These are phyloP conservation scores for Pythium rishiriense DNA, from an alignment of 352 stramenopile species.

Conservation along the genomic window DNA sequence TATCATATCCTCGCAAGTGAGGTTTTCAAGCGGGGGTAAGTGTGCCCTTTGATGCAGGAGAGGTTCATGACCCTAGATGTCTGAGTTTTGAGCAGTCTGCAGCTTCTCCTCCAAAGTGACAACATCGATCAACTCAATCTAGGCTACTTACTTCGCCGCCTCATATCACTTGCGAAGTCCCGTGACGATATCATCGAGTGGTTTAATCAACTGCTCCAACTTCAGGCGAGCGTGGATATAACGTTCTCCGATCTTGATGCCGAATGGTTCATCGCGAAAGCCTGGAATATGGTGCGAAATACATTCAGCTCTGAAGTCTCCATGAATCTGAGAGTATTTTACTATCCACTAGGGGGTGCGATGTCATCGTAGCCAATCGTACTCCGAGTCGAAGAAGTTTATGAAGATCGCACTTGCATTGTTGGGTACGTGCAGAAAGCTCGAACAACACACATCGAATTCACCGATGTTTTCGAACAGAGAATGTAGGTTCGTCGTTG, in stretches of 20 bases:
- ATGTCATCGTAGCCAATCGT: constrained; percentile 22
- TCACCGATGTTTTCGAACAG: neutral
- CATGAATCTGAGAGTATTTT: neutral
- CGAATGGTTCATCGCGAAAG: constrained; percentile 76
- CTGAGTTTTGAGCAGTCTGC: constrained; percentile 38
- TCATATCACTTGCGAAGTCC: constrained; percentile 53
- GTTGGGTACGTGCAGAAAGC: constrained; percentile 9
- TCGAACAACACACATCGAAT: neutral
- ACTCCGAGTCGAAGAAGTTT: constrained; percentile 23
- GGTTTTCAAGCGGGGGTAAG: constrained; percentile 64
- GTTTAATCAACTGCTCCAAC: constrained; percentile 65
- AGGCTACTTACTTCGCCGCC: constrained; percentile 61
- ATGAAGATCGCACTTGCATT: constrained; percentile 25
- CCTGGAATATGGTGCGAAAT: constrained; percentile 69
- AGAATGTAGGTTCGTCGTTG: constrained; percentile 14
- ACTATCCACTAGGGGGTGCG: constrained; percentile 23
- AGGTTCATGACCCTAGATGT: neutral
- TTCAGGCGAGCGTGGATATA: constrained; percentile 49
- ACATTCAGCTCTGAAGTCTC: neutral
- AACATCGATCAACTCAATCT: constrained; percentile 35
- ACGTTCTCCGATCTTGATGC: constrained; percentile 45
- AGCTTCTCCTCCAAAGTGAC: constrained; percentile 54
- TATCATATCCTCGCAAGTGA: constrained; percentile 58
- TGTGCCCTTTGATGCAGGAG: neutral
- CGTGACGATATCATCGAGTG: constrained; percentile 48